These are phyloP conservation scores for Fusarium devonianum DNA, from an alignment of 2,329 filamentous ascomycete species.

Conservation along the genomic window DNA sequence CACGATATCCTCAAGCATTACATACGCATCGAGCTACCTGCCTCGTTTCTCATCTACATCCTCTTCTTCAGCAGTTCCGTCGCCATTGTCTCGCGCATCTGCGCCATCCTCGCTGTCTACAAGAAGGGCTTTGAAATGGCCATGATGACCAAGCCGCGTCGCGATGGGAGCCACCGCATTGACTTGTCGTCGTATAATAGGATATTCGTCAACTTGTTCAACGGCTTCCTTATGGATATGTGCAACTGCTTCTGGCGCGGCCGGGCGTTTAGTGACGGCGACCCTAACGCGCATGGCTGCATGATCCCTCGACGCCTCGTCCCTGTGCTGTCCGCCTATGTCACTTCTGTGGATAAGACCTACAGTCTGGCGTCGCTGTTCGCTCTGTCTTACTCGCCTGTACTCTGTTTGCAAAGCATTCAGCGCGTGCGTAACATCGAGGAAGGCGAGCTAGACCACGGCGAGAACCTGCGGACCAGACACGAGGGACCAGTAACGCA, in stretches of 20 bases:
- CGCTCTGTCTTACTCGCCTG: constrained; percentile 65
- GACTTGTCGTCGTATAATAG: constrained; percentile 59
- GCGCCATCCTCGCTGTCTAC: constrained; percentile 72
- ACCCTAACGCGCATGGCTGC: constrained; percentile 68
- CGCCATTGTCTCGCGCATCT: constrained; percentile 71
- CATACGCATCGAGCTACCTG: constrained; percentile 73
- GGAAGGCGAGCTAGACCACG: constrained; percentile 57
- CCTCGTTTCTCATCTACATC: constrained; percentile 72
- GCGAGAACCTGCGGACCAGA: constrained; percentile 52
- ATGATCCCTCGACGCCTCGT: constrained; percentile 56
- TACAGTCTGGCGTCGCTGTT: constrained; percentile 60
- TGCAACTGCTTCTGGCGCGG: constrained; percentile 85
- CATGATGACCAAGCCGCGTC: constrained; percentile 53
- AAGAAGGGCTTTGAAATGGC: constrained; percentile 77
- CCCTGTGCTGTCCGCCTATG: constrained; percentile 55
- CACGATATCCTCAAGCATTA: constrained; percentile 57
- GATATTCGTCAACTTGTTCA: constrained; percentile 73
- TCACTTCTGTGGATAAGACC: constrained; percentile 55
- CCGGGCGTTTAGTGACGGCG: constrained; percentile 70
- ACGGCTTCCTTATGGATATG: constrained; percentile 85
- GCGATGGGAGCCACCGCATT: constrained; percentile 40
- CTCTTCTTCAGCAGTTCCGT: constrained; percentile 72
- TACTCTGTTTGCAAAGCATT: constrained; percentile 63
- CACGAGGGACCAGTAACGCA: constrained; percentile 76
- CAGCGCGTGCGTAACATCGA: constrained; percentile 63